Evolutionary conservation across 495 filamentous ascomycete species (phyloP).

Genomic region (Polyplosphaeria fusca): DNA sequence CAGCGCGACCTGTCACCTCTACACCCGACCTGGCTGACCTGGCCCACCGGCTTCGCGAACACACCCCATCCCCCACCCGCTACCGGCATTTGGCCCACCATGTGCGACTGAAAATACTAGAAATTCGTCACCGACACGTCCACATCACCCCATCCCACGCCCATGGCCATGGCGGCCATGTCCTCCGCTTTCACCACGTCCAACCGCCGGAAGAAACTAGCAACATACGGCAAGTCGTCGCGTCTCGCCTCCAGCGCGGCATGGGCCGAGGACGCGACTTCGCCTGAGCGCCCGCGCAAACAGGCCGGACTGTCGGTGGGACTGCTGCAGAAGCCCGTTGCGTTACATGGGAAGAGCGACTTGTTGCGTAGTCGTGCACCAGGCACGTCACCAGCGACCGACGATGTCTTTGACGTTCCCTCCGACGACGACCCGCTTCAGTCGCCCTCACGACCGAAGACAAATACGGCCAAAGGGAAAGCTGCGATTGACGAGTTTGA

Average conservation of each 20-base stretch:
- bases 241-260: constrained; percentile 10
- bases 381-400: constrained; percentile 2
- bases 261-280: constrained; percentile 14
- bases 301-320: not conserved
- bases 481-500: constrained; percentile 32
- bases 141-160: not conserved
- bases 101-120: too few species aligned
- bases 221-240: constrained; percentile 35
- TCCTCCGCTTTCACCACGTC: constrained; percentile 21
- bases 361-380: too few species aligned
- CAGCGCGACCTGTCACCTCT: not conserved
- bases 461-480: not conserved
- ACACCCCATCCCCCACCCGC: not conserved
- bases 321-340: not conserved
- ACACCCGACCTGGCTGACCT: not conserved
- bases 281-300: constrained; percentile 28
- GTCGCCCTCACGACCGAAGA: constrained; percentile 1
- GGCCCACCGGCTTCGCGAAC: not conserved
- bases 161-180: constrained; percentile 20
- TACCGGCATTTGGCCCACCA: constrained; percentile 21
- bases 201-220: constrained; percentile 24
- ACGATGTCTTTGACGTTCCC: constrained; percentile 37
- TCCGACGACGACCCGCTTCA: constrained; percentile 41
- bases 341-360: too few species aligned
- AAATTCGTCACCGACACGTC: not conserved